phyloP scores from a whole-genome alignment of 2,329 filamentous ascomycete species.

The Xylaria digitata region DNA sequence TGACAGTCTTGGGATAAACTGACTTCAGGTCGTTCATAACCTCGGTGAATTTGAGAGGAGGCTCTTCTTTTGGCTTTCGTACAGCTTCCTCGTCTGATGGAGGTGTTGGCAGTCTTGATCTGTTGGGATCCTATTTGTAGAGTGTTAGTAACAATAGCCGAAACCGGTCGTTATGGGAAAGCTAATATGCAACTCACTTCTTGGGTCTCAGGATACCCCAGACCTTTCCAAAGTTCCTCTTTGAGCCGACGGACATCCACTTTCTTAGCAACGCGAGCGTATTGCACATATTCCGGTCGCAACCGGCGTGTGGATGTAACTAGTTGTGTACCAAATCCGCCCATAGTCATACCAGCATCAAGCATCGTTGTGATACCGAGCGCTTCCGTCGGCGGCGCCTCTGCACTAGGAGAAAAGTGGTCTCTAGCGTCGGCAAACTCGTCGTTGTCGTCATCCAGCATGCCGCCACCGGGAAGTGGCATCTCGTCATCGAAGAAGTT shows the following conservation, averaged over 20 bases:
- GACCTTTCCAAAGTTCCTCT: constrained; percentile 76
- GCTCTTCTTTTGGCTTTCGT: constrained; percentile 55
- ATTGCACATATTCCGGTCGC: constrained; percentile 76
- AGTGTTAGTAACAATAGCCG: constrained; percentile 28
- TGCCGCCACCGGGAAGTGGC: constrained; percentile 70
- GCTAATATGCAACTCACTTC: constrained; percentile 57
- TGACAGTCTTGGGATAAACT: constrained; percentile 85
- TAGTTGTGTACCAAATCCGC: constrained; percentile 72
- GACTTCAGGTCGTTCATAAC: constrained; percentile 89
- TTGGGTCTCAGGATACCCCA: constrained; percentile 64
- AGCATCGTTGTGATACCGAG: constrained; percentile 63
- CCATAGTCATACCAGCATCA: constrained; percentile 62
- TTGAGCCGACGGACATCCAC: constrained; percentile 76
- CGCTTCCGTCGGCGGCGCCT: constrained; percentile 59
- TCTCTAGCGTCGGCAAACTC: constrained; percentile 86
- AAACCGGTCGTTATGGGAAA: constrained; percentile 16
- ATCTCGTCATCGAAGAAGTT: constrained; percentile 95
- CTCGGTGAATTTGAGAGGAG: constrained; percentile 82
- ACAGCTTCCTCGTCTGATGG: constrained; percentile 46
- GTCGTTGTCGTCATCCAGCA: constrained; percentile 74
- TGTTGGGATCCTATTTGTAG: constrained; percentile 43
- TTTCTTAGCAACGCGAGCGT: constrained; percentile 76
- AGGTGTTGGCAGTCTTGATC: constrained; percentile 48
- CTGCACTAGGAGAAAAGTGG: constrained; percentile 76
- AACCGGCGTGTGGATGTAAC: constrained; percentile 73